These are phyloP conservation scores for Planoprotostelium fungivorum DNA, from an alignment of 78 protist genomes.

Conservation along the genomic window DNA sequence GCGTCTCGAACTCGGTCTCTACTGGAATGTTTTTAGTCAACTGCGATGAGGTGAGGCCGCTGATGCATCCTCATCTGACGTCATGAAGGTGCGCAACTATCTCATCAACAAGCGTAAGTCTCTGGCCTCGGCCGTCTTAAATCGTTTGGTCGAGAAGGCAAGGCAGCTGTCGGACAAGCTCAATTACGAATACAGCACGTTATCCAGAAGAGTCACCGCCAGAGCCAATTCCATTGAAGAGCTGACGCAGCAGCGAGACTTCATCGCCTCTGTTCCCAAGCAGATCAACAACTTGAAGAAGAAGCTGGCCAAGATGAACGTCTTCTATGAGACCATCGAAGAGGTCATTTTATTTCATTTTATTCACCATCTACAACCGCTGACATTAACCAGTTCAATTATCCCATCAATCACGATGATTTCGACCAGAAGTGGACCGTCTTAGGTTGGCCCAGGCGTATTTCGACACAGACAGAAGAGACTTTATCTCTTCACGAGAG, in stretches of 20 bases:
- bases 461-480: slow-evolving; percentile 13
- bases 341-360: no score
- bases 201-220: background rate
- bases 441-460: slow-evolving; percentile 14
- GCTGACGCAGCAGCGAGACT: slow-evolving; percentile 14
- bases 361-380: no score
- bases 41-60: slow-evolving; percentile 8
- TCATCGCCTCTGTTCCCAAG: slow-evolving; percentile 11
- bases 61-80: background rate
- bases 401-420: slow-evolving; percentile 30
- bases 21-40: slow-evolving; percentile 52
- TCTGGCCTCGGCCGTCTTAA: background rate
- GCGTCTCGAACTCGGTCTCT: slow-evolving; percentile 11
- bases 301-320: background rate
- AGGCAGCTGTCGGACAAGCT: background rate
- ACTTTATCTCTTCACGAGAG: slow-evolving; percentile 9
- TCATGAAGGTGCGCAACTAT: background rate
- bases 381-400: background rate
- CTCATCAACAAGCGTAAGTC: background rate
- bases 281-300: background rate
- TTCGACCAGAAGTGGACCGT: slow-evolving; percentile 37
- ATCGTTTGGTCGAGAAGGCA: background rate
- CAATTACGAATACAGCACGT: background rate
- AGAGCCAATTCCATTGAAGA: slow-evolving; percentile 35
- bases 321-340: slow-evolving; percentile 34